Conservation (phyloP, 1,284 basidiomycete genomes). For the Papiliotrema nemorosa region DNA sequence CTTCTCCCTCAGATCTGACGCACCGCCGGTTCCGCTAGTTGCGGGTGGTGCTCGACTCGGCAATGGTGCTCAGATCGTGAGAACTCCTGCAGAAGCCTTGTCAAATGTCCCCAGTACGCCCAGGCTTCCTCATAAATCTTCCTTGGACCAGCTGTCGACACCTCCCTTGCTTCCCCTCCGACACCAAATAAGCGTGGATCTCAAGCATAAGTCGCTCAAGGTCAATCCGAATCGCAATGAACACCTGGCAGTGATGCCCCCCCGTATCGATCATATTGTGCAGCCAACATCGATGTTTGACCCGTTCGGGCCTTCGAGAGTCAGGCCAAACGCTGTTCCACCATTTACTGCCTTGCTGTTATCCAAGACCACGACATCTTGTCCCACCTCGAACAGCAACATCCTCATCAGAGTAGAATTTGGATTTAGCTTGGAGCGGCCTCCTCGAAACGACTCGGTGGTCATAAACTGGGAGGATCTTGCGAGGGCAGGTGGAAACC, state of each 20-base stretch:
- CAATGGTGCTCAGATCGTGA: slow-evolving; percentile 28
- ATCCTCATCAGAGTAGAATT: slow-evolving; percentile 29
- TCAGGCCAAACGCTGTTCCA: neutral
- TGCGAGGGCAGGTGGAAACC: slow-evolving; percentile 11
- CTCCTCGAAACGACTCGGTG: too few species aligned
- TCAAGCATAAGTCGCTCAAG: too few species aligned
- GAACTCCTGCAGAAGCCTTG: slow-evolving; percentile 29
- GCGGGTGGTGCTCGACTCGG: too few species aligned
- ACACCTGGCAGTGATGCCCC: too few species aligned
- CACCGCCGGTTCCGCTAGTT: too few species aligned
- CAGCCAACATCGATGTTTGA: too few species aligned
- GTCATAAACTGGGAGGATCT: slow-evolving; percentile 26
- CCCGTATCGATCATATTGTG: too few species aligned
- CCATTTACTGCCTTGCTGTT: slow-evolving; percentile 10
- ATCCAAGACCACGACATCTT: slow-evolving; percentile 3
- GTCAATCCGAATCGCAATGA: too few species aligned
- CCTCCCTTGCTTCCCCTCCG: too few species aligned
- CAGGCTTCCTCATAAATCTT: too few species aligned
- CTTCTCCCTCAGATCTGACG: slow-evolving; percentile 6
- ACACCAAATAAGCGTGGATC: too few species aligned
- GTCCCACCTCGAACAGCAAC: slow-evolving; percentile 1
- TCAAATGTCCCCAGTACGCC: slow-evolving; percentile 16
- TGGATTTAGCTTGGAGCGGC: slow-evolving; percentile 21
- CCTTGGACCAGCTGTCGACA: too few species aligned
- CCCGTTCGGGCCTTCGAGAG: slow-evolving; percentile 1